phyloP scores from a whole-genome alignment of 1,284 basidiomycete genomes.

The Naganishia cerealis region DNA sequence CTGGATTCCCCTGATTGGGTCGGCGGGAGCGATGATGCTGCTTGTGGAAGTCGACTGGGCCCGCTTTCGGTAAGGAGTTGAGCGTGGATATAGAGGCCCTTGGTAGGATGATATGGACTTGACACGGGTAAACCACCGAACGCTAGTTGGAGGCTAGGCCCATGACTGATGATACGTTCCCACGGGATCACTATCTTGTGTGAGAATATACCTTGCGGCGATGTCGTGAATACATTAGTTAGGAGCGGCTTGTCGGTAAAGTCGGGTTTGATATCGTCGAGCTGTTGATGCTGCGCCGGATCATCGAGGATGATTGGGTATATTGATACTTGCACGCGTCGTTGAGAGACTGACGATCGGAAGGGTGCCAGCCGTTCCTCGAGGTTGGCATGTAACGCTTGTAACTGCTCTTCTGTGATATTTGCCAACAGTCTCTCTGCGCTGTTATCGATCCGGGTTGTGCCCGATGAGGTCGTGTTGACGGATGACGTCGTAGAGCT shows the following conservation, averaged over 20 bases:
- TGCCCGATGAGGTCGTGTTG: constrained; percentile 26
- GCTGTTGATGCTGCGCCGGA: not conserved
- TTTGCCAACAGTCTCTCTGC: constrained; percentile 44
- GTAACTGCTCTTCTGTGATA: constrained; percentile 48
- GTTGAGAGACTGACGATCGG: constrained; percentile 53
- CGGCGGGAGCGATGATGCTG: constrained; percentile 29
- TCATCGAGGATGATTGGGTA: constrained; percentile 36
- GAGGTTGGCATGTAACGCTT: constrained; percentile 68
- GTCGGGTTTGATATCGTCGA: constrained; percentile 15
- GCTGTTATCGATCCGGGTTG: constrained; percentile 31
- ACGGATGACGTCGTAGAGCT: constrained; percentile 32
- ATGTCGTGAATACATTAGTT: constrained; percentile 61
- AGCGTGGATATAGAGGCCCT: constrained; percentile 55
- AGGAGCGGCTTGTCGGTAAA: constrained; percentile 57
- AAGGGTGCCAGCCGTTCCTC: constrained; percentile 72
- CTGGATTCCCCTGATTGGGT: constrained; percentile 11
- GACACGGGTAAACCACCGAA: constrained; percentile 44
- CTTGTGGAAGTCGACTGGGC: constrained; percentile 46
- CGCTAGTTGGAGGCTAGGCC: constrained; percentile 62
- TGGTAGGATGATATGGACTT: constrained; percentile 3
- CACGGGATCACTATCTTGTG: constrained; percentile 64
- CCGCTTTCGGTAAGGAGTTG: constrained; percentile 34
- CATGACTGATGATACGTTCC: constrained; percentile 62
- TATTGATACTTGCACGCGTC: constrained; percentile 43
- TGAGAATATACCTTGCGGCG: constrained; percentile 70